These are phyloP conservation scores for Arthrobotrys megalospora DNA, from an alignment of 2,329 filamentous ascomycete genomes.

Conservation along the genomic window DNA sequence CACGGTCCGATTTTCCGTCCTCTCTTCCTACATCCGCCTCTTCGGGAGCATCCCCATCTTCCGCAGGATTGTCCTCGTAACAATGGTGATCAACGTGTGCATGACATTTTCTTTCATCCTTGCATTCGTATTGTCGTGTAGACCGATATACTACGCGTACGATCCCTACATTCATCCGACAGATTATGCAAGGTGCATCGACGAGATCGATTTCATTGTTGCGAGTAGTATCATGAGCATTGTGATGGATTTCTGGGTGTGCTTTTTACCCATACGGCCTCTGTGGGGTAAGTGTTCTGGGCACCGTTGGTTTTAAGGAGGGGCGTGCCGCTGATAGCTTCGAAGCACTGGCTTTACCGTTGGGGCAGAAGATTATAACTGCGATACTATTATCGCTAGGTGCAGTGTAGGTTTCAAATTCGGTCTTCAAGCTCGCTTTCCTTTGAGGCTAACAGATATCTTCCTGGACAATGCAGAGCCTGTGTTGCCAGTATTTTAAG, in stretches of 20 bases:
- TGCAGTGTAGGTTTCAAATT: constrained; percentile 28
- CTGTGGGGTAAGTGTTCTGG: constrained; percentile 40
- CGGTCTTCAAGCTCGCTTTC: background rate
- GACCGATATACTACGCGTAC: constrained; percentile 27
- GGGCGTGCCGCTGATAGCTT: background rate
- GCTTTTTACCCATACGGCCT: constrained; percentile 43
- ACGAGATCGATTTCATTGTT: constrained; percentile 31
- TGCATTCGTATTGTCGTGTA: constrained; percentile 20
- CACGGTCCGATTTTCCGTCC: constrained; percentile 62
- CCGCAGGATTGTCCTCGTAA: constrained; percentile 23
- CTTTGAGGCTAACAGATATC: background rate
- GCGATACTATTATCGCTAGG: constrained; percentile 44
- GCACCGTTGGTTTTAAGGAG: background rate
- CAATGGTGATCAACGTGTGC: constrained; percentile 41
- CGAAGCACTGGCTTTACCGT: constrained; percentile 36
- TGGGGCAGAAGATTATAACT: constrained; percentile 48
- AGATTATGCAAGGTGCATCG: constrained; percentile 32
- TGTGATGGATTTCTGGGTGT: constrained; percentile 52
- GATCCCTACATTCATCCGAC: constrained; percentile 36
- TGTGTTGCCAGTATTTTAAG: constrained; percentile 45
- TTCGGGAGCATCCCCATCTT: constrained; percentile 54
- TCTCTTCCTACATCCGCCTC: constrained; percentile 62
- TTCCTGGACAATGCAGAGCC: constrained; percentile 17
- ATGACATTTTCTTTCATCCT: constrained; percentile 45
- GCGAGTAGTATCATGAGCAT: constrained; percentile 38